Evolutionary conservation across 805 yeast genomes (phyloP), one percentile per base, ranked within the genome.

Genomic region (Ogataea salicorniae): DNA sequence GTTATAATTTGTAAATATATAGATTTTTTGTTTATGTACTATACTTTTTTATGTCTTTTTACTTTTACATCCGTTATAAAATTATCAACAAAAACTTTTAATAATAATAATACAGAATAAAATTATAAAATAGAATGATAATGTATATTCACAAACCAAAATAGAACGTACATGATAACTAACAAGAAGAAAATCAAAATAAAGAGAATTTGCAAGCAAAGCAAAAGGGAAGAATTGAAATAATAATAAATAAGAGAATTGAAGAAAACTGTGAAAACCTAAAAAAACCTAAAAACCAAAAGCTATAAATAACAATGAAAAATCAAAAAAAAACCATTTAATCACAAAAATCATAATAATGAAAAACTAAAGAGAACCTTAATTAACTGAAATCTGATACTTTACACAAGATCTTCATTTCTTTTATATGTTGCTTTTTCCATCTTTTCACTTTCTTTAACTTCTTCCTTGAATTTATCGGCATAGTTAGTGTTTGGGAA

Each of bases 401-500:
- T 15, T 22, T 41, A 46, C 14, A 46, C 52, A 18, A 26, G 36
- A 22, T 50, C 48, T 6, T 54, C 57, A 26, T 51, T 44, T 45
- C 59, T 48, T 7, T 39, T 33, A 41, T 49, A 58, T 4, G 62
- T 57, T 22, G 53, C 53, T 11, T 45, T 39, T 39, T 62, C 67
- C 54, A 60, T 49, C 2, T 40, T 37, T 15, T 50, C 37, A 35
- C 64, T 60, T 6, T 52, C 54, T 22, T 47, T 37, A 17, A 63
- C 58, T 41, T 64, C 68, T 34, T 57, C 45, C 39, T 53, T 46
- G 16, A 64, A 48, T 29, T 50, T 50, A 14, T 51, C 59, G 9
- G 58, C 33, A 39, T 64, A 64, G 41, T 64, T 54, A n/a, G 3
- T 26, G 31, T 9, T 34, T 7, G 60, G 57, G 20, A 56, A 26